Evolutionary conservation across 1,284 basidiomycete genomes (phyloP), one percentile per base, ranked within the genome.

Genomic region (Cystobasidium pallidum): DNA sequence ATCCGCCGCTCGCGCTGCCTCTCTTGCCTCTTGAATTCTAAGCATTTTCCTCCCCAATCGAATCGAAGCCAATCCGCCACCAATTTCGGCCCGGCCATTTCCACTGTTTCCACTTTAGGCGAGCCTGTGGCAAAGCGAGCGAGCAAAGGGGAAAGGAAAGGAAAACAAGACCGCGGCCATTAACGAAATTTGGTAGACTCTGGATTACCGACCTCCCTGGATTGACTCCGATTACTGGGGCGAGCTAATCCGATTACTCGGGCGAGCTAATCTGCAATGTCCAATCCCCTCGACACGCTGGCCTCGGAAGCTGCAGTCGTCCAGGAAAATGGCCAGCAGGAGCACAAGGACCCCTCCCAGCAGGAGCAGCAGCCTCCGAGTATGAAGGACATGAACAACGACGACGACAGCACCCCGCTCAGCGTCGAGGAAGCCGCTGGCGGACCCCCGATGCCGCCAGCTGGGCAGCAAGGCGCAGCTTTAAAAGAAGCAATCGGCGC

Each of bases 371-470:
- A 52, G 45, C 63, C 17, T 2, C 49, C 26, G 21, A n/a, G 15
- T 13, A 6, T 24, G n/a, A 36, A 65, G 26, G 32, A 54, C n/a
- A 68, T 6, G n/a, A 39, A 68, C 43, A 45, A 45, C n/a, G 11
- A 51, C 19, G 43, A 52, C 11, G 64, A 66, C 11, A 24, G 41
- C 47, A 41, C 41, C 51, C 59, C 59, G 6, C 68, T 71, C 19
- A 49, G 59, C 32, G 39, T 49, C 24, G 68, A 71, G 52, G 68
- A 71, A 57, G 49, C 59, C 11, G 68, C 68, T 32, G 68, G 68
- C 47, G 68, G 68, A 10, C 68, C 68, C 30, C 68, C 68, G 28
- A 36, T 71, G 49, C 68, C 68, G 54, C 54, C 59, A 24, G 61
- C 59, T 11, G 68, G 68, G 13, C 47, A 47, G 26, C 24, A 63